Evolutionary conservation across 1,139 yeast species (phyloP).

Genomic region (Scheffersomyces illinoinensis): DNA sequence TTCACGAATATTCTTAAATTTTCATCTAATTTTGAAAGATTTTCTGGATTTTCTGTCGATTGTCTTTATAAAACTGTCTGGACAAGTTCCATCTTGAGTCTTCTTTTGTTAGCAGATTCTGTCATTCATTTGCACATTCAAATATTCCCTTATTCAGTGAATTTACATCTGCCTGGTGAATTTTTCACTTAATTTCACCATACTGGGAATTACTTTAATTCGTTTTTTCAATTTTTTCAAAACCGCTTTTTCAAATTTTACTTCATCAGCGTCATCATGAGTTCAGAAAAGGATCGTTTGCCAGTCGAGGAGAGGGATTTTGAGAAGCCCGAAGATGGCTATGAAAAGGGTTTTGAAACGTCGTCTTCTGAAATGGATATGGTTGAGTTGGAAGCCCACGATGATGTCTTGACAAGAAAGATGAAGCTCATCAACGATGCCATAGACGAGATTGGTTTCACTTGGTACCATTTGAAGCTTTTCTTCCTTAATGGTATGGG

Average conservation of each 20-base stretch:
- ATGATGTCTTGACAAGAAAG: constrained; percentile 33
- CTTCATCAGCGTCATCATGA: background rate
- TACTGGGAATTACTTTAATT: background rate
- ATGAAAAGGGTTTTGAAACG: background rate
- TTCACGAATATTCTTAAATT: background rate
- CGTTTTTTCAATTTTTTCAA: background rate
- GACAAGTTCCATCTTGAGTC: background rate
- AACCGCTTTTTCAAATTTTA: background rate
- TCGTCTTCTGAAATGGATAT: constrained; percentile 12
- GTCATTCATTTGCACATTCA: background rate
- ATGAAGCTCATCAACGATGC: constrained; percentile 46
- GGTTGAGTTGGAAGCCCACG: constrained; percentile 23
- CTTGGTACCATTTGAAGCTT: constrained; percentile 46
- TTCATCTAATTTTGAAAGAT: background rate
- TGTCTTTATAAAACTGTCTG: background rate
- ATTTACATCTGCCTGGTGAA: background rate
- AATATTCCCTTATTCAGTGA: background rate
- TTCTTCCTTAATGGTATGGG: constrained; percentile 59
- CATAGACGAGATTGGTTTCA: constrained; percentile 53
- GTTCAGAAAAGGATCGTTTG: background rate
- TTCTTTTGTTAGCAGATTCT: background rate
- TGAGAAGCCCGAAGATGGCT: background rate
- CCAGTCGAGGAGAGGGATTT: background rate
- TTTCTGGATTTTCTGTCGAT: background rate
- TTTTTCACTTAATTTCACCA: background rate